A percentile compares a stretch with the other conserved stretches of the same genome.
Conservation (phyloP, 2,329 filamentous ascomycete genomes). For the Arthrobotrys conoides region DNA sequence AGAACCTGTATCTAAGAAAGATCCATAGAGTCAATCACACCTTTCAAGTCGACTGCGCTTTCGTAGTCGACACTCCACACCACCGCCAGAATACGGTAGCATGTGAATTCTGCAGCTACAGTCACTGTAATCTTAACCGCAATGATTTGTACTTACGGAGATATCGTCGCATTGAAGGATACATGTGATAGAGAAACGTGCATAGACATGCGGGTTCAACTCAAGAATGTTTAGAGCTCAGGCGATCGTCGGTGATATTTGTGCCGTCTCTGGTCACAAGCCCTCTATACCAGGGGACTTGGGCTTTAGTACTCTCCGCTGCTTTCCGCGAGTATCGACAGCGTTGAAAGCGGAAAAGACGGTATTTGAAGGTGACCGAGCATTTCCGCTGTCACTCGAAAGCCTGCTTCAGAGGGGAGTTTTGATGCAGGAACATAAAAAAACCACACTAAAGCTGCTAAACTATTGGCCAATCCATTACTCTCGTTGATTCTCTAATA, state of each 20-base stretch:
- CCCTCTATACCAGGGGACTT: background rate
- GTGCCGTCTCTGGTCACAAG: constrained; percentile 31
- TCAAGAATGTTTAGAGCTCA: constrained; percentile 11
- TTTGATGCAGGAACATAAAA: constrained; percentile 16
- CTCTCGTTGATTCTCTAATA: background rate
- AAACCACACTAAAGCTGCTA: background rate
- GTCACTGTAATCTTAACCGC: constrained; percentile 15
- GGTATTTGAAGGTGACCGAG: background rate
- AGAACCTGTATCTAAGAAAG: constrained; percentile 13
- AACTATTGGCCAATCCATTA: constrained; percentile 15
- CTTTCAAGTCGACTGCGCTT: constrained; percentile 10
- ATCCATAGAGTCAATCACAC: constrained; percentile 4
- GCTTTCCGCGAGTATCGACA: background rate
- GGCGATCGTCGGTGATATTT: constrained; percentile 7
- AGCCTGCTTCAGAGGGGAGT: background rate
- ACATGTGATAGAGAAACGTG: constrained; percentile 22
- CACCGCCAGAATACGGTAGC: constrained; percentile 19
- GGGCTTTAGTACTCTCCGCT: no score
- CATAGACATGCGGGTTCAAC: constrained; percentile 23
- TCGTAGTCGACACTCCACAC: constrained; percentile 2
- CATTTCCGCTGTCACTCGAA: background rate
- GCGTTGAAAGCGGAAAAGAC: background rate
- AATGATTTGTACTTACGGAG: constrained; percentile 2
- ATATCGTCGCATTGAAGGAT: constrained; percentile 18
- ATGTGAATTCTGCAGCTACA: constrained; percentile 44